A percentile compares a stretch with the other conserved stretches of the same genome.
Conservation (phyloP, 2,329 filamentous ascomycete species). For the Epichloe festucae region DNA sequence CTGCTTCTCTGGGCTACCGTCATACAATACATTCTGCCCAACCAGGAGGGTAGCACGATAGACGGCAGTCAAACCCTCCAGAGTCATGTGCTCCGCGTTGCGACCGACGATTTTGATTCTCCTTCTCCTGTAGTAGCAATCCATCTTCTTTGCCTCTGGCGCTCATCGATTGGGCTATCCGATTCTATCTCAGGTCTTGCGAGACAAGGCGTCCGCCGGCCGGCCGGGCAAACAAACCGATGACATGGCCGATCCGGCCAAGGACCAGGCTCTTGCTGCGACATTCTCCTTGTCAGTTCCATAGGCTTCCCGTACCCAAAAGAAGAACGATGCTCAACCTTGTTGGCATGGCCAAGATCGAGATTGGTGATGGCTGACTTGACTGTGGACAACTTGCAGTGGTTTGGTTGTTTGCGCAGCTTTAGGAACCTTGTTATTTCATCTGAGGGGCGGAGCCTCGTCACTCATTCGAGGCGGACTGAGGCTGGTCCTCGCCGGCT, state of each 20-base stretch:
- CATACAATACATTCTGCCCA: not conserved
- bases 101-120: not conserved
- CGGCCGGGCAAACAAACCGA: constrained; percentile 6
- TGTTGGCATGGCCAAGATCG: not conserved
- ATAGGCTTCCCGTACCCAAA: not conserved
- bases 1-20: not conserved
- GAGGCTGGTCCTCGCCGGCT: constrained; percentile 50
- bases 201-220: constrained; percentile 12
- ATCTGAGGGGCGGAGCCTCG: constrained; percentile 34
- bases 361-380: not conserved
- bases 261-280: constrained; percentile 36
- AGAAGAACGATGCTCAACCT: too few species aligned
- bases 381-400: constrained; percentile 13
- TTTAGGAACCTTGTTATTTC: constrained; percentile 31
- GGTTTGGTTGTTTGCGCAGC: constrained; percentile 42
- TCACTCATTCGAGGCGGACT: constrained; percentile 41
- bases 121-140: not conserved
- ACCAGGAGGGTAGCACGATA: not conserved
- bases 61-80: not conserved
- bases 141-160: constrained; percentile 10
- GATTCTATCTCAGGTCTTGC: constrained; percentile 18
- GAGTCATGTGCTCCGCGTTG: not conserved
- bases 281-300: constrained; percentile 41
- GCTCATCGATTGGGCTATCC: constrained; percentile 35
- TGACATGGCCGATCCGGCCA: constrained; percentile 32